Base-by-base conservation (phyloP, 1,284 basidiomycete species). In the Ustilago nuda region DNA sequence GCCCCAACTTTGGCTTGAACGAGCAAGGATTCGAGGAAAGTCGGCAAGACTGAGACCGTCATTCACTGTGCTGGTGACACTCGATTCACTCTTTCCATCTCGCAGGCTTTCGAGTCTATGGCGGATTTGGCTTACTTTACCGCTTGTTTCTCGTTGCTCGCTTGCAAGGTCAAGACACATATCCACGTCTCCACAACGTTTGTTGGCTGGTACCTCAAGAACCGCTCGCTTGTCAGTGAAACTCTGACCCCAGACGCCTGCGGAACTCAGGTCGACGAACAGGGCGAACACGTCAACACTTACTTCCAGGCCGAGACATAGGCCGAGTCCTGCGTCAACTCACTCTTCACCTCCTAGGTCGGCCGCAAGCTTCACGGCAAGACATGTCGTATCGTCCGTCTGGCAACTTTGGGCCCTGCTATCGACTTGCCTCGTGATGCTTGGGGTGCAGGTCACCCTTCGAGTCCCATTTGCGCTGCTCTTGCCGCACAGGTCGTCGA, bases 221-320 rank as follows among this genome's bases (percentile, higher is more conserved):
- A 73, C 46, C 71, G 71, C 39, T 73, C 74, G 51, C 56, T 77
- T 43, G 74, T 77, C 56, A 69, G 65, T 60, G 74, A 77, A 33
- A 35, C 61, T 6, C 52, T 77, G 50, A 73, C 69, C 2, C 74
- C 68, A n/a, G 56, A 69, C 7, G 74, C 56, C 0, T 67, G 63
- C 51, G 66, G 60, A 13, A 58, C 65, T 4, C 64, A 58, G 45
- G 74, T 73, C 50, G 69, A 70, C 43, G 61, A 73, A 48, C 72
- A 77, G 33, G 61, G 41, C 5, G 50, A 69, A 32, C 74, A 77
- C 55, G 74, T 77, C 56, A 77, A 77, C 60, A 77, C 74, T 48
- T 77, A 77, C 59, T 74, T 77, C 61, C 71, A 74, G 33, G 71
- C 74, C n/a, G 74, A 77, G 71, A 77, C 74, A 12, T 68, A 71